Percentiles rank a stretch among this genome's conserved stretches.
Conservation (phyloP, 208 protist species). For the Vickermania ingenoplastis region DNA sequence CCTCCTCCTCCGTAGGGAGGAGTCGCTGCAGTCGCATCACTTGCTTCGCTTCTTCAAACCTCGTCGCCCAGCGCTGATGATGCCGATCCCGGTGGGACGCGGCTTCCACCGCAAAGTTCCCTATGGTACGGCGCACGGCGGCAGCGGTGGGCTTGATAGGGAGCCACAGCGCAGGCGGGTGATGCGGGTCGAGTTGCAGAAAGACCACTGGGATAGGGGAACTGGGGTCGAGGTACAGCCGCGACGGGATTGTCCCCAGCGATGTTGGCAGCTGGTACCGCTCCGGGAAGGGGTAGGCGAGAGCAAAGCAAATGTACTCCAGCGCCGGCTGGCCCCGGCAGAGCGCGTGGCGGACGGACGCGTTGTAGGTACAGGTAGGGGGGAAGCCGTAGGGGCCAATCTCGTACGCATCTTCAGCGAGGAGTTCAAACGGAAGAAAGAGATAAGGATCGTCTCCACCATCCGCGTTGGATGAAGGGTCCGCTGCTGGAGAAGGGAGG, state of each 20-base stretch:
- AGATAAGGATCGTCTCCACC: slow-evolving; percentile 41
- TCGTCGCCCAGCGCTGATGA: slow-evolving; percentile 47
- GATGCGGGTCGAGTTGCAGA: slow-evolving; percentile 73
- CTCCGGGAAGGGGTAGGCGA: slow-evolving; percentile 82
- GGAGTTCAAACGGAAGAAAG: slow-evolving; percentile 76
- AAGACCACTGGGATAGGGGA: slow-evolving; percentile 52
- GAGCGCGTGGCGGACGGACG: slow-evolving; percentile 42
- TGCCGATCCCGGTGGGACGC: slow-evolving; percentile 70
- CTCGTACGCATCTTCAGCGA: slow-evolving; percentile 51
- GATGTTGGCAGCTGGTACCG: slow-evolving; percentile 78
- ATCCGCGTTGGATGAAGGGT: background rate
- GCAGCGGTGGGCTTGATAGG: slow-evolving; percentile 67
- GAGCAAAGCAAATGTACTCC: slow-evolving; percentile 88
- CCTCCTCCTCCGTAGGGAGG: slow-evolving; percentile 15
- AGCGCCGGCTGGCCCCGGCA: slow-evolving; percentile 46
- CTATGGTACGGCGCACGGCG: slow-evolving; percentile 72
- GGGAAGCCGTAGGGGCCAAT: slow-evolving; percentile 64
- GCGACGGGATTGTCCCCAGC: slow-evolving; percentile 61
- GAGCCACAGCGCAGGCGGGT: slow-evolving; percentile 88
- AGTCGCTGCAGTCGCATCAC: slow-evolving; percentile 67
- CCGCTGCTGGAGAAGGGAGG: background rate
- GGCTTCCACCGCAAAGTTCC: slow-evolving; percentile 70
- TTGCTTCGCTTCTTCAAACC: slow-evolving; percentile 39
- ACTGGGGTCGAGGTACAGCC: slow-evolving; percentile 62
- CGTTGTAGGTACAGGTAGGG: slow-evolving; percentile 48